Percentiles rank a stretch among this genome's conserved stretches.
Conservation (phyloP, 2,329 filamentous ascomycete genomes). For the Fusarium aywerte region DNA sequence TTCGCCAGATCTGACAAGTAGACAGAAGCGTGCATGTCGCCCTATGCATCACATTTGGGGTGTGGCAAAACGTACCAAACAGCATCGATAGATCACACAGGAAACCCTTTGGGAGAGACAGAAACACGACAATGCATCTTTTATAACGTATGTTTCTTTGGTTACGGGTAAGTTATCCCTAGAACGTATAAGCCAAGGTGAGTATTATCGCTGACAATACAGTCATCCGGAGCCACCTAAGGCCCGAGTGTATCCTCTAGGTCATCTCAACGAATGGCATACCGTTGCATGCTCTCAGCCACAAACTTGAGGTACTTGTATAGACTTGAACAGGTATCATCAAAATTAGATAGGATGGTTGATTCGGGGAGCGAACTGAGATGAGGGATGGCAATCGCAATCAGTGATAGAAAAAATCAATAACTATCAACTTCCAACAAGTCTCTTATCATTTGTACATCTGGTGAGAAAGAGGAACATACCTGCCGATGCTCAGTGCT, state of each 20-base stretch:
- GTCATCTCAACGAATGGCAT: no score
- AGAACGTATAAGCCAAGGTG: neutral
- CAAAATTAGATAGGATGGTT: no score
- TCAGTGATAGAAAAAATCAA: neutral
- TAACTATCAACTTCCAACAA: neutral
- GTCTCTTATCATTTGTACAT: neutral
- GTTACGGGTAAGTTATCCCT: neutral
- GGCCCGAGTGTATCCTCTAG: no score
- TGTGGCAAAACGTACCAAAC: neutral
- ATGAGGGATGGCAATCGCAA: neutral
- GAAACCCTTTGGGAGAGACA: accelerated
- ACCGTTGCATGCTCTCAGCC: neutral
- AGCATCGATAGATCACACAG: no score
- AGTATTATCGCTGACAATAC: neutral
- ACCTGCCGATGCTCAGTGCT: no score
- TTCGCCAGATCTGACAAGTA: neutral
- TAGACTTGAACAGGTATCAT: neutral
- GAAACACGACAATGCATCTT: neutral
- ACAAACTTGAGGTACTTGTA: neutral
- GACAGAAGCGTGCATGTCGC: neutral
- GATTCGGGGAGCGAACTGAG: neutral
- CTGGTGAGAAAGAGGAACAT: neutral
- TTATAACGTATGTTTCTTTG: neutral
- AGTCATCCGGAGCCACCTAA: neutral
- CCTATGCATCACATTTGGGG: neutral